phyloP scores from a whole-genome alignment of 192 early-diverging fungal genomes.

The Gonapodya prolifera region DNA sequence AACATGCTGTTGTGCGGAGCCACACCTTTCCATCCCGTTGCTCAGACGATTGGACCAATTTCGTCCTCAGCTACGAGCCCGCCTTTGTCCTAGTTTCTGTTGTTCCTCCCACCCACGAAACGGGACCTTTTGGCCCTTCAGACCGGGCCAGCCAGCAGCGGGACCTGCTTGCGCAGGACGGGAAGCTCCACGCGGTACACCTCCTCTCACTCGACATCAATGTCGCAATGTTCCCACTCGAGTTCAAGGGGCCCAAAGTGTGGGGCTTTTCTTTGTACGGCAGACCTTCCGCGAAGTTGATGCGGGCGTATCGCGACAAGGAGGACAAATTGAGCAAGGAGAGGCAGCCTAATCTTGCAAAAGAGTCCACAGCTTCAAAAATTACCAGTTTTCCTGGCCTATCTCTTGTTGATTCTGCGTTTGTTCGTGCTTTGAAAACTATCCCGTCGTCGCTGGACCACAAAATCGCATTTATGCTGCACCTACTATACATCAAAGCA shows the following conservation, averaged over 20 bases:
- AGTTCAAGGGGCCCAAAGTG: neutral
- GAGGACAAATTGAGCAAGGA: no score
- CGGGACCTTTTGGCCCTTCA: neutral
- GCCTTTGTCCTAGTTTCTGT: neutral
- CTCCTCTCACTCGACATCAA: neutral
- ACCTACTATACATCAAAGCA: slow-evolving; percentile 9
- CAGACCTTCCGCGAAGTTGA: no score
- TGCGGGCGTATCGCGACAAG: no score
- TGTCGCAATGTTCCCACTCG: neutral
- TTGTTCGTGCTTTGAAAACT: neutral
- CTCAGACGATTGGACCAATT: neutral
- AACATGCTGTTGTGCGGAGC: neutral
- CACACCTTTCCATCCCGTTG: neutral
- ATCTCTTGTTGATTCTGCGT: neutral
- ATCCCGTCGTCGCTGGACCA: slow-evolving; percentile 7
- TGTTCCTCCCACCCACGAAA: neutral
- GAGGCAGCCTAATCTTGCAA: no score
- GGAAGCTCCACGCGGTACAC: neutral
- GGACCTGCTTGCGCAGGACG: neutral
- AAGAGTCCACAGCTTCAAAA: no score
- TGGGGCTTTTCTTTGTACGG: neutral
- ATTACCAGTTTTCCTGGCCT: no score
- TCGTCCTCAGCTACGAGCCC: neutral
- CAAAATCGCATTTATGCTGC: slow-evolving; percentile 10
- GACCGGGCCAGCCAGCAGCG: neutral